Conservation (phyloP, 1,139 yeast species). For the Kodamaea sp. region DNA sequence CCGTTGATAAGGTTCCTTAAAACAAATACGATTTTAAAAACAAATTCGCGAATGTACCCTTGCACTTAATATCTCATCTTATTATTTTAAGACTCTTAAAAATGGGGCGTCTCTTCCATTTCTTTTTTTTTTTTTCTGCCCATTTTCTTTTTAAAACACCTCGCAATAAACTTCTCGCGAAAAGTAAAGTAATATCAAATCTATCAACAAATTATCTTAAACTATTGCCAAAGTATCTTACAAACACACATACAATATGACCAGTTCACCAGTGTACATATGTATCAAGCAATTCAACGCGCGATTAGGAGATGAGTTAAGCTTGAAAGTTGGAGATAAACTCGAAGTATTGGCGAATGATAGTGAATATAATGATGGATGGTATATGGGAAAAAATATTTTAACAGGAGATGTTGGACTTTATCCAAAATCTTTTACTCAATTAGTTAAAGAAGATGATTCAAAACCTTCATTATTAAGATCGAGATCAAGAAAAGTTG, state of each 20-base stretch:
- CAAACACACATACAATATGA: neutral
- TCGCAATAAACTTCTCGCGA: neutral
- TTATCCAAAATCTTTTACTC: constrained; percentile 85
- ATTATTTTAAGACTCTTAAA: too few species aligned
- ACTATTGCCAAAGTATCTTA: neutral
- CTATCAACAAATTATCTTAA: neutral
- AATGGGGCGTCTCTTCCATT: neutral
- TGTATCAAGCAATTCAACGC: constrained; percentile 86
- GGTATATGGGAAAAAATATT: constrained; percentile 87
- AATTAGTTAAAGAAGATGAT: constrained; percentile 27
- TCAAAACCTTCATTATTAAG: constrained; percentile 37
- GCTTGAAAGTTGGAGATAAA: constrained; percentile 76
- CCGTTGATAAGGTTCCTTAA: too few species aligned
- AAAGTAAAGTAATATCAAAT: neutral
- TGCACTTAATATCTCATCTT: too few species aligned
- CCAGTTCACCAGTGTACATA: constrained; percentile 28
- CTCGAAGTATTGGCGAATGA: constrained; percentile 90
- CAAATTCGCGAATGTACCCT: too few species aligned
- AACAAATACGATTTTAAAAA: too few species aligned
- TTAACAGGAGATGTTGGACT: constrained; percentile 72
- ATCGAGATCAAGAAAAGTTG: constrained; percentile 56
- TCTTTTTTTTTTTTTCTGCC: neutral
- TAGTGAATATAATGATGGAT: constrained; percentile 92
- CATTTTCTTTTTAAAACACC: neutral
- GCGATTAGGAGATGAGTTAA: constrained; percentile 84